Percentiles rank a stretch among this genome's conserved stretches.
phyloP scores from a whole-genome alignment of 805 yeast species.

The Suhomyces sp. region DNA sequence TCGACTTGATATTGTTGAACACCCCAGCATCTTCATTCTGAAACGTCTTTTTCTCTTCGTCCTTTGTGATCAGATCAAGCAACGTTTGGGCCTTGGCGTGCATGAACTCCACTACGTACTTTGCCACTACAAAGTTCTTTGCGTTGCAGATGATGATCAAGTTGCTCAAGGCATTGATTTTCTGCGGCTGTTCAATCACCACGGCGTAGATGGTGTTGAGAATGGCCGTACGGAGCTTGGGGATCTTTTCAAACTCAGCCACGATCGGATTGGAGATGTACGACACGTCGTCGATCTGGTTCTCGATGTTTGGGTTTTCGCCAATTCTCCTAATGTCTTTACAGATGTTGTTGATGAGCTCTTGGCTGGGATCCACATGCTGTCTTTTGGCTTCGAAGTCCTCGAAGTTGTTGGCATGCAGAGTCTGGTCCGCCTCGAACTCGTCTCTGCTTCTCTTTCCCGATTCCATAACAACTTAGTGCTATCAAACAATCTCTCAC shows the following conservation, averaged over 20 bases:
- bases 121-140: conserved; percentile 62
- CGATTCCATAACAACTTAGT: conserved; percentile 12
- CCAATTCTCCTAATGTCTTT: conserved; percentile 45
- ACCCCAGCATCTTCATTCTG: conserved; percentile 44
- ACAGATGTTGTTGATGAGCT: conserved; percentile 41
- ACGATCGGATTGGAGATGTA: conserved; percentile 65
- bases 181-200: conserved; percentile 87
- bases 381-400: conserved; percentile 34
- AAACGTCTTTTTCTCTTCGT: conserved; percentile 15
- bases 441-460: conserved; percentile 31
- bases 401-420: conserved; percentile 1
- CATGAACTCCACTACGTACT: conserved; percentile 63
- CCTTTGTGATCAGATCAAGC: conserved; percentile 31
- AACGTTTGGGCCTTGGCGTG: conserved; percentile 60
- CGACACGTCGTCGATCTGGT: conserved; percentile 51
- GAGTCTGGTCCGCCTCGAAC: conserved; percentile 18
- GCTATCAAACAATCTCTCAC: no score
- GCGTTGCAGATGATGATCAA: conserved; percentile 65
- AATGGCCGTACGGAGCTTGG: conserved; percentile 55
- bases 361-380: conserved; percentile 39
- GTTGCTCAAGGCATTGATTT: conserved; percentile 67
- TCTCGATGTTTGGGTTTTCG: conserved; percentile 37
- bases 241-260: conserved; percentile 62
- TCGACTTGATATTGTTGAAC: conserved; percentile 69
- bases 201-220: conserved; percentile 66